These are phyloP conservation scores for Heterobasidion occidentale DNA, from an alignment of 1,284 basidiomycete species.

Conservation along the genomic window DNA sequence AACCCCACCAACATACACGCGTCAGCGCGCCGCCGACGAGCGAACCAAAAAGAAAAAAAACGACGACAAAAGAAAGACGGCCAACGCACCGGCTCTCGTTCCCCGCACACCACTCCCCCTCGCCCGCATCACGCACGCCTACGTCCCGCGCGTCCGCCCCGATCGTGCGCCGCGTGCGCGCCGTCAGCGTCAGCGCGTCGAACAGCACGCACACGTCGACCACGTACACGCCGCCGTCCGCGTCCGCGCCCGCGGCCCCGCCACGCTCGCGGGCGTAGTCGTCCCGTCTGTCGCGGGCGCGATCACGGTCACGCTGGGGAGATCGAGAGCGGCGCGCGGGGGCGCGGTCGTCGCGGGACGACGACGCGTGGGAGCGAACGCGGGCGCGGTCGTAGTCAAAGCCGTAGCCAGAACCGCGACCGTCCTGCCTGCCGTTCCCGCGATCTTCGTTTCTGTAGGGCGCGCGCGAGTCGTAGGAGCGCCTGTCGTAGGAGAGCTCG, in stretches of 20 bases:
- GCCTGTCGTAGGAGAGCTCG: too few relatives aligned
- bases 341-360: not conserved
- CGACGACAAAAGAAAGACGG: not conserved
- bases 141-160: conserved; percentile 8
- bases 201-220: conserved; percentile 23
- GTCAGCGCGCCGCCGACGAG: too few relatives aligned
- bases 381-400: too few relatives aligned
- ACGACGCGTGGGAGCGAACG: too few relatives aligned
- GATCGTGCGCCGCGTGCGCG: conserved; percentile 1
- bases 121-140: conserved; percentile 7
- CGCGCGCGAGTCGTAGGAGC: too few relatives aligned
- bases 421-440: too few relatives aligned
- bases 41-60: too few relatives aligned
- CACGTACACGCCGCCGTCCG: conserved; percentile 12
- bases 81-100: conserved; percentile 25
- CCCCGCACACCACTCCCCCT: conserved; percentile 22
- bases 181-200: conserved; percentile 15
- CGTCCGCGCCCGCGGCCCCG: too few relatives aligned
- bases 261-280: too few relatives aligned
- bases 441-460: too few relatives aligned
- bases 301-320: not conserved
- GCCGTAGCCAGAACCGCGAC: too few relatives aligned
- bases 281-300: not conserved
- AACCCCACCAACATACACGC: not conserved
- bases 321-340: not conserved